Conservation (phyloP, 176 grass and related monocot species). For the Olyra latifolia region DNA sequence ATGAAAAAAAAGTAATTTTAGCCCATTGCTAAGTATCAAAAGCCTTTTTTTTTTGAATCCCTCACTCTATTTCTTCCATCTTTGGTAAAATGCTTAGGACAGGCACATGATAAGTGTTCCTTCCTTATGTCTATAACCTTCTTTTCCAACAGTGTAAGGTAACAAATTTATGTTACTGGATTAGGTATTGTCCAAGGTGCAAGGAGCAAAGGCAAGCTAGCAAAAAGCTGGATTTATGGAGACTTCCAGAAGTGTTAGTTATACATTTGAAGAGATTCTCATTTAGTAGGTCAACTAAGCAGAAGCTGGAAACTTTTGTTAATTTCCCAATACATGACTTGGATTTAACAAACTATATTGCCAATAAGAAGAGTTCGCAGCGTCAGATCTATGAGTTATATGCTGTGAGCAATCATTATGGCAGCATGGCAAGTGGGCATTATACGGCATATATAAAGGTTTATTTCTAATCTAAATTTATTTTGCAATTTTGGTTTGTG, state of each 20-base stretch:
- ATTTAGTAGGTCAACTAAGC: conserved; percentile 90
- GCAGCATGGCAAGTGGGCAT: conserved; percentile 97
- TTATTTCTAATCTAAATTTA: conserved; percentile 15
- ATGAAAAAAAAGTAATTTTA: neutral
- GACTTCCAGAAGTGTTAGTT: conserved; percentile 94
- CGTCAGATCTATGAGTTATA: conserved; percentile 80
- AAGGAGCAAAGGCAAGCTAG: conserved; percentile 98
- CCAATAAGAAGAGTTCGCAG: conserved; percentile 72
- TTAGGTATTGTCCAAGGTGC: conserved; percentile 95
- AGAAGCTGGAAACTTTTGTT: conserved; percentile 92
- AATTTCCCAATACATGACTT: conserved; percentile 94
- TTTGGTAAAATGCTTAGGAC: neutral
- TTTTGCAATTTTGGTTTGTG: neutral
- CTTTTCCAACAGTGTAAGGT: conserved; percentile 13
- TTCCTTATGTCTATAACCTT: conserved; percentile 9
- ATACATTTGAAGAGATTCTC: conserved; percentile 99
- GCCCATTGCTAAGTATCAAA: neutral
- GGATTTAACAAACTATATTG: conserved; percentile 97
- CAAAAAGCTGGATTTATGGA: conserved; percentile 99
- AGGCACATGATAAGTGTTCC: conserved; percentile 21
- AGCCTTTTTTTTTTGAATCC: neutral
- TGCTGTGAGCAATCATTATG: conserved; percentile 96
- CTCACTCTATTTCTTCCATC: neutral
- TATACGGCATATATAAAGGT: conserved; percentile 99
- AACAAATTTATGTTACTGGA: conserved; percentile 39